Conservation (phyloP, 2,329 filamentous ascomycete genomes). For the Paraphaeosphaeria minitans region DNA sequence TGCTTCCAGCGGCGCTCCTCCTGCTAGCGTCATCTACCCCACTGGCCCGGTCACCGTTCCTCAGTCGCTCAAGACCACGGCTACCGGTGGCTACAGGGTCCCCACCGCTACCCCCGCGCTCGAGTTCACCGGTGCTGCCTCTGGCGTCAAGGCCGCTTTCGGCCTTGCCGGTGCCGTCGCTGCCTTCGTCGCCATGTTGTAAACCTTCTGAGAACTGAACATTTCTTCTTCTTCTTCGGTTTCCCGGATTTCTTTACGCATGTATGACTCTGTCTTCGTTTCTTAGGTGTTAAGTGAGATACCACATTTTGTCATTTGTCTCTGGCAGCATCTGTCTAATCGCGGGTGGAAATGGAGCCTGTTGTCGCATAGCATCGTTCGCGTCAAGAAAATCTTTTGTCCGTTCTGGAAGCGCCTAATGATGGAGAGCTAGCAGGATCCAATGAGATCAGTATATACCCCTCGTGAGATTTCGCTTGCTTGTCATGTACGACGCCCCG, state of each 20-base stretch:
- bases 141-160: conserved; percentile 40
- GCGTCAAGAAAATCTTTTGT: conserved; percentile 1
- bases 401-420: conserved; percentile 4
- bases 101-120: conserved; percentile 15
- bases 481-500: not conserved
- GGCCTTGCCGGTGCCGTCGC: conserved; percentile 50
- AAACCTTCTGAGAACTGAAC: conserved; percentile 22
- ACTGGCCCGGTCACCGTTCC: conserved; percentile 43
- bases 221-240: conserved; percentile 4
- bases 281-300: conserved; percentile 11
- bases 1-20: conserved; percentile 22
- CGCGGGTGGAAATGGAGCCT: not conserved
- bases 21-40: conserved; percentile 35
- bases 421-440: conserved; percentile 9
- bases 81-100: conserved; percentile 34
- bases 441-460: conserved; percentile 13
- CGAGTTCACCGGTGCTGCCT: conserved; percentile 42
- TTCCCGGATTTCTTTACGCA: conserved; percentile 10
- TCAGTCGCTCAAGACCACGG: conserved; percentile 37
- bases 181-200: conserved; percentile 49
- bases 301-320: conserved; percentile 9
- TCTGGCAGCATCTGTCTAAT: conserved; percentile 1
- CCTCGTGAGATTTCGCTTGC: not conserved
- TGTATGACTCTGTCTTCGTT: conserved; percentile 13
- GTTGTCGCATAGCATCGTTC: conserved; percentile 6